phyloP scores from a whole-genome alignment of 2,329 filamentous ascomycete species.

The Sporothrix curviconia region DNA sequence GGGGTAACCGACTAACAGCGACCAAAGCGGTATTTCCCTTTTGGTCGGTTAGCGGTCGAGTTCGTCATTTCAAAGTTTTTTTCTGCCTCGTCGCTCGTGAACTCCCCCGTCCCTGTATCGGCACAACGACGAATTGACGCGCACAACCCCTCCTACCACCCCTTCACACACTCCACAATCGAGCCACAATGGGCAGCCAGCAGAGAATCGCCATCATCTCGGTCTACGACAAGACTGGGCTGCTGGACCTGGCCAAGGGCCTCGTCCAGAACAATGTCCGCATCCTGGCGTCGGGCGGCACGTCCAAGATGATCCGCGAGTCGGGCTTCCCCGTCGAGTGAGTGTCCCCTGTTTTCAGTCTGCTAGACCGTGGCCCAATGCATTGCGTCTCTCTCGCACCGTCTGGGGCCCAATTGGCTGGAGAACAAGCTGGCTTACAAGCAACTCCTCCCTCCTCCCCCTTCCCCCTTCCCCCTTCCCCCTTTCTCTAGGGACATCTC shows the following conservation, averaged over 20 bases:
- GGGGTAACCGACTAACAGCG: constrained; percentile 10
- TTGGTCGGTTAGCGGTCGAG: constrained; percentile 4
- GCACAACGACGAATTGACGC: constrained; percentile 3
- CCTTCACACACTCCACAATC: background rate
- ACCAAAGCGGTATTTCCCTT: constrained; percentile 4
- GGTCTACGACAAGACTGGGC: constrained; percentile 97
- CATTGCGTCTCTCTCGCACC: too few relatives aligned
- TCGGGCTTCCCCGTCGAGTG: constrained; percentile 93
- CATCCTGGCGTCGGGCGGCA: constrained; percentile 90
- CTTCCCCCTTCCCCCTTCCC: too few relatives aligned
- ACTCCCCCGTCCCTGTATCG: background rate
- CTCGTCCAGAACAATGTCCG: constrained; percentile 83
- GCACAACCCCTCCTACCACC: background rate
- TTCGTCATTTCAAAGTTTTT: constrained; percentile 9
- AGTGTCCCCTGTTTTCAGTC: too few relatives aligned
- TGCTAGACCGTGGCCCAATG: too few relatives aligned
- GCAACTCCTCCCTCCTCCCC: too few relatives aligned
- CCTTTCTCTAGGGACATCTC: constrained; percentile 72
- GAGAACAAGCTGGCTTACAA: background rate
- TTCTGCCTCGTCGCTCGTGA: background rate
- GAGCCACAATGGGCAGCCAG: constrained; percentile 30
- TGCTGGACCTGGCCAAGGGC: constrained; percentile 86
- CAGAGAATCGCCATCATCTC: constrained; percentile 82
- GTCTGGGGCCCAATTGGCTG: too few relatives aligned
- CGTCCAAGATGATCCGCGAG: constrained; percentile 92